These are phyloP conservation scores for Cystobasidium slooffiae DNA, from an alignment of 1,284 basidiomycete genomes.

Conservation along the genomic window DNA sequence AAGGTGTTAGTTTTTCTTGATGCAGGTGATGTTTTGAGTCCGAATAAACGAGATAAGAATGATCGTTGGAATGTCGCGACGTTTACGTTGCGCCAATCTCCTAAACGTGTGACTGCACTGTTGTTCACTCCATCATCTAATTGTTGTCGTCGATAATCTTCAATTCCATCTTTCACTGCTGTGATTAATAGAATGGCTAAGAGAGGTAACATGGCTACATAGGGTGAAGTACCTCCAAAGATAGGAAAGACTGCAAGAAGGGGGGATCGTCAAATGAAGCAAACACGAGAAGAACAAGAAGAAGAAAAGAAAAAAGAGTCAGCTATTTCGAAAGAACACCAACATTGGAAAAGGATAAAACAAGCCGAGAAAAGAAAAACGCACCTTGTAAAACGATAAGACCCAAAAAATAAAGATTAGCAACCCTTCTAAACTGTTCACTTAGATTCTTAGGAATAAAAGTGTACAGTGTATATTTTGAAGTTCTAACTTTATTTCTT, in stretches of 20 bases:
- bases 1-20: slow-evolving; percentile 33
- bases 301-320: neutral
- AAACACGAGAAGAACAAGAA: neutral
- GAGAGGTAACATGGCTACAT: slow-evolving; percentile 83
- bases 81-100: slow-evolving; percentile 87
- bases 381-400: slow-evolving; percentile 79
- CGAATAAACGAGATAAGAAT: slow-evolving; percentile 73
- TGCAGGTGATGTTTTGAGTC: slow-evolving; percentile 57
- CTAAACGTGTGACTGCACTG: slow-evolving; percentile 81
- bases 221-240: slow-evolving; percentile 84
- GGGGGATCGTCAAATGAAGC: neutral
- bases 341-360: neutral
- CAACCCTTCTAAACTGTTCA: slow-evolving; percentile 86
- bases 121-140: slow-evolving; percentile 92
- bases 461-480: slow-evolving; percentile 88
- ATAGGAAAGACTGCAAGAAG: slow-evolving; percentile 72
- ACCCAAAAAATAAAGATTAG: slow-evolving; percentile 89
- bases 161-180: slow-evolving; percentile 90
- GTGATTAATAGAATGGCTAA: slow-evolving; percentile 86
- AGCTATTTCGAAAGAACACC: neutral
- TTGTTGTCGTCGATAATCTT: slow-evolving; percentile 84
- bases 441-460: slow-evolving; percentile 93
- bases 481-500: slow-evolving; percentile 92
- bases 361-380: slow-evolving; percentile 49
- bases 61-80: slow-evolving; percentile 75